Evolutionary conservation across 306 rosid species (phyloP).

Genomic region (Corylus heterophylla): DNA sequence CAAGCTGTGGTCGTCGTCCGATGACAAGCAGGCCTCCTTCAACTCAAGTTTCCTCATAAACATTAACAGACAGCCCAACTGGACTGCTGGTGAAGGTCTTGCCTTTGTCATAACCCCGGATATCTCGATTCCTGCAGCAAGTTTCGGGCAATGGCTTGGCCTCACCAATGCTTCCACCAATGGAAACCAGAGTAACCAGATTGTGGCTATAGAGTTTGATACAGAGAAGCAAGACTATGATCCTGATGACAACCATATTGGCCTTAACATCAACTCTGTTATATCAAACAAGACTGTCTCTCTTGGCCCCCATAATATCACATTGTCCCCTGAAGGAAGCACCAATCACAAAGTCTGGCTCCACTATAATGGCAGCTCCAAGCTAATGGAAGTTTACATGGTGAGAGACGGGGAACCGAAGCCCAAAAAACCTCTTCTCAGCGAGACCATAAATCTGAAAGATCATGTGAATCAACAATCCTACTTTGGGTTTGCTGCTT

Average conservation of each 20-base stretch:
- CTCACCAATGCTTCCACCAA: conserved; percentile 42
- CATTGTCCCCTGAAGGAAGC: conserved; percentile 10
- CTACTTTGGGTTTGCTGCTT: conserved; percentile 49
- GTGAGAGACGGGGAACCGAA: conserved; percentile 5
- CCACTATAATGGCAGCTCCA: conserved; percentile 36
- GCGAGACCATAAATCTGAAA: conserved; percentile 32
- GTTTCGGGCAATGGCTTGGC: conserved; percentile 51
- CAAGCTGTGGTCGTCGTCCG: conserved; percentile 43
- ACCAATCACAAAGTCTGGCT: conserved; percentile 35
- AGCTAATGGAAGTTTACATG: conserved; percentile 46
- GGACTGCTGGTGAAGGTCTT: conserved; percentile 44
- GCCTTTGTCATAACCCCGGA: conserved; percentile 51
- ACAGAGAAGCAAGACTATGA: conserved; percentile 42
- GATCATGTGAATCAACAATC: conserved; percentile 26
- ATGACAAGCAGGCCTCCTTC: conserved; percentile 45
- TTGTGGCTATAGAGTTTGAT: conserved; percentile 53
- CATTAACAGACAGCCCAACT: background rate
- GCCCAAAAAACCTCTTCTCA: conserved; percentile 34
- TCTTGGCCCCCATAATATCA: conserved; percentile 18
- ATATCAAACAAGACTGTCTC: conserved; percentile 23
- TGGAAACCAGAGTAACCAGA: conserved; percentile 18
- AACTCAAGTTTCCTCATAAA: conserved; percentile 43
- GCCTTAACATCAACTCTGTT: conserved; percentile 47
- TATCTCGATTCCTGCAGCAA: conserved; percentile 17
- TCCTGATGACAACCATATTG: conserved; percentile 42